phyloP scores from a whole-genome alignment of 176 grass and related monocot species.

The Hyparrhenia diplandra region DNA sequence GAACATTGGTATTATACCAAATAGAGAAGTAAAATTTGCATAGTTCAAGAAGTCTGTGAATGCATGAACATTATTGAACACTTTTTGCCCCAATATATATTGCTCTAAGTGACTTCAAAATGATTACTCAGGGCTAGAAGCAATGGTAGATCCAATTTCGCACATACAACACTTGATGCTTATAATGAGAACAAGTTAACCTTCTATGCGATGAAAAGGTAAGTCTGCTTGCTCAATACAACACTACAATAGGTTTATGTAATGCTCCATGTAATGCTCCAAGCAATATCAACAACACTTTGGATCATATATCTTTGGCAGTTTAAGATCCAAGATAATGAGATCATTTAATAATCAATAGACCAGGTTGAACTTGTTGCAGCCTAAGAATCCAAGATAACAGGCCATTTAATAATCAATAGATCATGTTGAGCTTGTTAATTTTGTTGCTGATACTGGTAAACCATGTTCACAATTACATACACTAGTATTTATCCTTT shows the following conservation, averaged over 20 bases:
- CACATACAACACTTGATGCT: background rate
- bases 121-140: background rate
- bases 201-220: background rate
- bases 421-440: too few relatives aligned
- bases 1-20: background rate
- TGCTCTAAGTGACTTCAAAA: background rate
- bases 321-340: too few relatives aligned
- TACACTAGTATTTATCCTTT: background rate
- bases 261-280: background rate
- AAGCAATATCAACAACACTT: background rate
- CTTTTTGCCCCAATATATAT: background rate
- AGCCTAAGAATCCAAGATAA: too few relatives aligned
- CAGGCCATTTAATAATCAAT: too few relatives aligned
- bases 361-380: too few relatives aligned
- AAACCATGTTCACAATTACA: too few relatives aligned
- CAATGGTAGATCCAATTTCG: background rate
- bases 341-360: too few relatives aligned
- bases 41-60: background rate
- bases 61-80: background rate
- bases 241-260: background rate
- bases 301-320: too few relatives aligned
- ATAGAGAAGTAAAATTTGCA: background rate
- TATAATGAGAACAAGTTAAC: background rate
- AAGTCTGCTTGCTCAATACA: background rate
- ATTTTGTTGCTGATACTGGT: too few relatives aligned